phyloP scores from a whole-genome alignment of 805 yeast genomes.

The Myxozyma vanderwaltii region DNA sequence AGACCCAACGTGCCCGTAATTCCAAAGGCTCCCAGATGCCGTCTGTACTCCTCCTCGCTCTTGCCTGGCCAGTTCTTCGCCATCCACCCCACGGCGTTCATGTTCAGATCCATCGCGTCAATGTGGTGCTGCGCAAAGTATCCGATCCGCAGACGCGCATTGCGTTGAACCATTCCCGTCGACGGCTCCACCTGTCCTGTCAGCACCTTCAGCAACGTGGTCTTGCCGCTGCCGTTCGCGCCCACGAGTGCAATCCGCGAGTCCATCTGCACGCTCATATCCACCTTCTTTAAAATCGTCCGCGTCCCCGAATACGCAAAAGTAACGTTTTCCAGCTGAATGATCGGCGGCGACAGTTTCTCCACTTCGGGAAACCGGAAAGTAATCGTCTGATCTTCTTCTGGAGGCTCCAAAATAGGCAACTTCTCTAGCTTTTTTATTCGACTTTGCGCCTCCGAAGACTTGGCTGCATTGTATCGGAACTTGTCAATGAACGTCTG shows the following conservation, averaged over 20 bases:
- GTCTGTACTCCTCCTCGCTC: constrained; percentile 93
- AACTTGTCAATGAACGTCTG: constrained; percentile 93
- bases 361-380: constrained; percentile 97
- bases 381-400: constrained; percentile 79
- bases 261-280: constrained; percentile 86
- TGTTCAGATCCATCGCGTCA: constrained; percentile 87
- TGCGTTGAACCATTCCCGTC: constrained; percentile 75
- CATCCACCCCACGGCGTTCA: constrained; percentile 94
- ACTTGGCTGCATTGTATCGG: constrained; percentile 96
- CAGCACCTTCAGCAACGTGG: constrained; percentile 84
- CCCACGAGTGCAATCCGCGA: constrained; percentile 96
- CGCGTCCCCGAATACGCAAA: constrained; percentile 75
- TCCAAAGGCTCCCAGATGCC: constrained; percentile 96
- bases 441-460: constrained; percentile 97
- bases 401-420: constrained; percentile 91
- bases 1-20: constrained; percentile 92
- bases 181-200: constrained; percentile 76
- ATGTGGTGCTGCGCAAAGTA: constrained; percentile 99
- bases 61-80: constrained; percentile 86
- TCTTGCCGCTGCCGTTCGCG: constrained; percentile 99
- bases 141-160: constrained; percentile 87
- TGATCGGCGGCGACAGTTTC: constrained; percentile 85
- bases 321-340: constrained; percentile 81
- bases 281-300: constrained; percentile 72
- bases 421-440: constrained; percentile 94